Evolutionary conservation across 108 stramenopile species (phyloP).

Genomic region (Stephanodiscus minutulus): DNA sequence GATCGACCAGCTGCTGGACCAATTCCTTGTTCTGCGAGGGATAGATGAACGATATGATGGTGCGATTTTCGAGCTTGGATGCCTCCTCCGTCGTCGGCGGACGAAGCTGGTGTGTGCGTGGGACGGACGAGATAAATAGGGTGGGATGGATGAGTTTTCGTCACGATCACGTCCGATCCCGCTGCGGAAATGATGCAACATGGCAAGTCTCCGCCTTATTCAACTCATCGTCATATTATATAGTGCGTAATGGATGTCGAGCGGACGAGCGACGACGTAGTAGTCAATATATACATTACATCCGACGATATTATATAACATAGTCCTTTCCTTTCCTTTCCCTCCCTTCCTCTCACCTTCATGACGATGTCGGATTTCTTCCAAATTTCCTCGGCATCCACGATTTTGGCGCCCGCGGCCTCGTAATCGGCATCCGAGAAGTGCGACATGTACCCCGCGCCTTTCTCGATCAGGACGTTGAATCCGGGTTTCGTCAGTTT

Average conservation of each 20-base stretch:
- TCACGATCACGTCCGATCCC: no score
- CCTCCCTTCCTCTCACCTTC: no score
- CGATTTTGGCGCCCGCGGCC: slow-evolving; percentile 93
- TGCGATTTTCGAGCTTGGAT: slow-evolving; percentile 70
- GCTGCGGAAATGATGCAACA: no score
- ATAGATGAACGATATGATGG: slow-evolving; percentile 90
- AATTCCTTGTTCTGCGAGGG: slow-evolving; percentile 93
- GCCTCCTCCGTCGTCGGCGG: slow-evolving; percentile 92
- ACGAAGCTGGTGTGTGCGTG: slow-evolving; percentile 54
- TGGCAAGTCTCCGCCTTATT: no score
- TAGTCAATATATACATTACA: no score
- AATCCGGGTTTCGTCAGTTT: slow-evolving; percentile 86
- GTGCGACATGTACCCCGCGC: slow-evolving; percentile 85
- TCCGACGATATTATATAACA: no score
- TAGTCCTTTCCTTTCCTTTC: no score
- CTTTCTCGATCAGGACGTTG: slow-evolving; percentile 81
- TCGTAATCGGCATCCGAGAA: slow-evolving; percentile 94
- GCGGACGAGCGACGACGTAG: no score
- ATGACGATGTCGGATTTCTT: slow-evolving; percentile 90
- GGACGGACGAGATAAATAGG: not conserved
- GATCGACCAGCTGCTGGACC: slow-evolving; percentile 81
- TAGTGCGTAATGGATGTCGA: no score
- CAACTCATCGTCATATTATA: no score
- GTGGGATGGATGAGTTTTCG: no score
- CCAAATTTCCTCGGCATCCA: slow-evolving; percentile 72